Base-by-base conservation (phyloP, 331 rosid species). In the Cydonia oblonga region DNA sequence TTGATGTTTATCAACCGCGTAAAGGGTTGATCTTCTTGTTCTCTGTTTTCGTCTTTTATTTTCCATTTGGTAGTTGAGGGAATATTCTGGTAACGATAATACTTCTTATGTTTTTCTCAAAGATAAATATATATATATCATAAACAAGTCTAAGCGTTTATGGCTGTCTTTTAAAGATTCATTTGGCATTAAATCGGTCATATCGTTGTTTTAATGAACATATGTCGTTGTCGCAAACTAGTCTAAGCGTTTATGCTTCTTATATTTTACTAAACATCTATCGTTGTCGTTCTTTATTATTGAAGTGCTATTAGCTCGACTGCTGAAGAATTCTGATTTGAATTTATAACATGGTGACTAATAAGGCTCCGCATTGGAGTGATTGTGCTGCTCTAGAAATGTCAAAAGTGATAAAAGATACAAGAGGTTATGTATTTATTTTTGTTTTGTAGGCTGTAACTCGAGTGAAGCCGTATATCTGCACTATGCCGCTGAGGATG, bases 401-500 rank as follows among this genome's bases (percentile, higher is more conserved):
- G 54, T n/a, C 28, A 20, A 63, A 63, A 74, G 9, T 3, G 19
- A 23, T 62, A 61, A 23, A 23, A 24, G 14, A 46, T 58, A 38
- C 9, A 23, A 15, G 18, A n/a, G 22, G 8, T 19, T 68, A 9
- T 28, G 7, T 33, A 46, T 66, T 2, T 44, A 14, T 18, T 25
- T 28, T 42, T 63, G 29, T 51, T 77, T 73, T 71, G 51, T 58
- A 93, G 98, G 96, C 89, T 79, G 84, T 85, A 60, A 93, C 97
- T 74, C 84, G 96, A 69, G 96, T 91, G 66, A 91, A 93, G 82
- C 98, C 97, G 5, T 91, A 91, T 75, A 93, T 93, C 82, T 93
- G 98, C 89, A 93, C 96, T 53, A 93, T 91, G 98, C 96, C 98
- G 6, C 88, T 91, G 76, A 91, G 81, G 76, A 85, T 89, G 96